A percentile compares a stretch with the other conserved stretches of the same genome.
Evolutionary conservation across 208 protist genomes (phyloP).

Genomic region (Polymyxa betae): DNA sequence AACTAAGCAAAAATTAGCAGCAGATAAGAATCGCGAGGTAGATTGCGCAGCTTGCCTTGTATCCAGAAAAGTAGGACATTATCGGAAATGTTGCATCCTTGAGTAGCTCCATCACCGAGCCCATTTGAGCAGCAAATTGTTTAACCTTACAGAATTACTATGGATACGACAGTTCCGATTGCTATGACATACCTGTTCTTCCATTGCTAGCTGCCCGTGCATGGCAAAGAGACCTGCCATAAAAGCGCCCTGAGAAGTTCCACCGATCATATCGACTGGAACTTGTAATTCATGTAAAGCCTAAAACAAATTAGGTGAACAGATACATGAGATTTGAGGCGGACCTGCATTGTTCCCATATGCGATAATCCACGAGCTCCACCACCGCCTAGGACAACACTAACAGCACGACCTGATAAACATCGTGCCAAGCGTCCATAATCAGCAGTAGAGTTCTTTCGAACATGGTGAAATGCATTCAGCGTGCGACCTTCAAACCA

Average conservation of each 20-base stretch:
- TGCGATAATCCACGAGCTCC: conserved; percentile 48
- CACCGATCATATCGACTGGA: conserved; percentile 50
- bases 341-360: conserved; percentile 31
- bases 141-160: background rate
- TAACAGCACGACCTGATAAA: background rate
- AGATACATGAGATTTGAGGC: background rate
- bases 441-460: background rate
- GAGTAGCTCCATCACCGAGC: conserved; percentile 11
- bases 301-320: background rate
- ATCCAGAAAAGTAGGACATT: conserved; percentile 44
- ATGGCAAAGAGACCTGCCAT: conserved; percentile 54
- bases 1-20: background rate
- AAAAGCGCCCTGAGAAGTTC: conserved; percentile 53
- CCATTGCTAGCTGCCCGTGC: conserved; percentile 37
- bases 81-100: conserved; percentile 54
- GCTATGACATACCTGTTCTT: background rate
- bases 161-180: background rate
- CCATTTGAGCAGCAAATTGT: conserved; percentile 51
- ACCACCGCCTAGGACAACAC: conserved; percentile 49
- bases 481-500: conserved; percentile 6
- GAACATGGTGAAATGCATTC: conserved; percentile 27
- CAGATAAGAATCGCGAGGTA: background rate
- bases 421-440: conserved; percentile 8
- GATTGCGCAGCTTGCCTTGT: background rate
- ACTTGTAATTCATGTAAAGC: conserved; percentile 43